Percentiles rank a stretch among this genome's conserved stretches.
These are phyloP conservation scores for Eucalyptus pauciflora DNA, from an alignment of 345 rosid species.

Conservation along the genomic window DNA sequence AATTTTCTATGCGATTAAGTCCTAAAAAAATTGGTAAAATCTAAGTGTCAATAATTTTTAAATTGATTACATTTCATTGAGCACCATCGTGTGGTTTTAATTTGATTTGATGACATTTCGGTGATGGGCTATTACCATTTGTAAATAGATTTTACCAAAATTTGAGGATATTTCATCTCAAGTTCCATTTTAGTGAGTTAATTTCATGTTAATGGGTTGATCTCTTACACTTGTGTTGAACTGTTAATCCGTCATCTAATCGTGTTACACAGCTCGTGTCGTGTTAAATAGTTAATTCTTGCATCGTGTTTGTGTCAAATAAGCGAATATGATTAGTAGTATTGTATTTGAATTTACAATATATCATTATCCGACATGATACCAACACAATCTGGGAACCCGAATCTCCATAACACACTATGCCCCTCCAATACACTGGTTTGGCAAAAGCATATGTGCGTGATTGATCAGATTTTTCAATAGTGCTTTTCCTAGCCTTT, in stretches of 20 bases:
- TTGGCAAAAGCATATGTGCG: background rate
- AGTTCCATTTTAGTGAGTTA: background rate
- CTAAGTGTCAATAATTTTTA: background rate
- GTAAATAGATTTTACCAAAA: background rate
- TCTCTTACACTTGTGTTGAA: background rate
- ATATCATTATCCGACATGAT: background rate
- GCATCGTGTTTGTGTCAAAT: background rate
- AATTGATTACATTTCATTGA: background rate
- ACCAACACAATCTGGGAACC: fast-evolving
- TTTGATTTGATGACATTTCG: background rate
- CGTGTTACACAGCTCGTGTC: fast-evolving
- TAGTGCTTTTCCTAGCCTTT: background rate
- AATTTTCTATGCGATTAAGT: no score
- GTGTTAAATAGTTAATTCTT: background rate
- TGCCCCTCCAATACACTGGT: background rate
- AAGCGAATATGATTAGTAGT: background rate
- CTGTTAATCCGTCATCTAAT: background rate
- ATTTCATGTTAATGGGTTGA: background rate
- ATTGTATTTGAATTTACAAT: background rate
- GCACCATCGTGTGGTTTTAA: background rate
- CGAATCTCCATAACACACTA: background rate
- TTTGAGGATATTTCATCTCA: background rate
- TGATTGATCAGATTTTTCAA: background rate
- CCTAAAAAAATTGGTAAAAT: no score
- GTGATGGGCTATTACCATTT: background rate